Evolutionary conservation across 257 asterid genomes (phyloP), one percentile per base, ranked within the genome.

Genomic region (Apocynum venetum): DNA sequence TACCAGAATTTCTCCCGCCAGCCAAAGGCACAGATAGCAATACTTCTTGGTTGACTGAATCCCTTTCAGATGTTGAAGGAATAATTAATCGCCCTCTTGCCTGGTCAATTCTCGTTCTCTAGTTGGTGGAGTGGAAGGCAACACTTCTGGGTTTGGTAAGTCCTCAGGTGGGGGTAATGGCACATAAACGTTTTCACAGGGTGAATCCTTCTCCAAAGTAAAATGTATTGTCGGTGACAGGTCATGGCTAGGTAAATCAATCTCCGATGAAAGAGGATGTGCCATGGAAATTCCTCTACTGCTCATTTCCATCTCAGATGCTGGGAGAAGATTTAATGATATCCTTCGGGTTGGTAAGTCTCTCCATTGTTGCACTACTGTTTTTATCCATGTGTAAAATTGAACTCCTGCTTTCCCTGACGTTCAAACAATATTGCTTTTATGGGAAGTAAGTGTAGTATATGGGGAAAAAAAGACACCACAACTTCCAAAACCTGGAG

Each of bases 321-420:
- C 47, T 66, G 83, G 80, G 60, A 80, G 86, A 75, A 75, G 77
- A 75, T 73, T 74, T 12, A 74, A 56, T 63, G 86, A 64, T 57
- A 79, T 71, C 76, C 80, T 82, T 76, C 82, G 80, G 72, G 78
- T 65, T 11, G 90, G 90, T n/a, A 86, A 77, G 72, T 82, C 85
- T 59, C 81, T 82, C 90, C 86, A 86, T 7, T 75, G 85, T 78
- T 79, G 86, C 12, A 82, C 80, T 9, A 86, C 82, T 56, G 86
- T 80, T 60, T 86, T 86, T 56, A 77, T 57, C 77, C 67, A 81
- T 11, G 85, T 80, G 76, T 82, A 84, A 73, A 86, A 84, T 75
- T 84, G 85, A 15, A 80, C 86, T 36, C 85, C 86, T 14, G 86
- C 85, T 70, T 82, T 82, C 80, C 85, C 90, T 86, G 79, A 76